Base-by-base conservation (phyloP, 345 rosid genomes). In the Gossypioides kirkii region DNA sequence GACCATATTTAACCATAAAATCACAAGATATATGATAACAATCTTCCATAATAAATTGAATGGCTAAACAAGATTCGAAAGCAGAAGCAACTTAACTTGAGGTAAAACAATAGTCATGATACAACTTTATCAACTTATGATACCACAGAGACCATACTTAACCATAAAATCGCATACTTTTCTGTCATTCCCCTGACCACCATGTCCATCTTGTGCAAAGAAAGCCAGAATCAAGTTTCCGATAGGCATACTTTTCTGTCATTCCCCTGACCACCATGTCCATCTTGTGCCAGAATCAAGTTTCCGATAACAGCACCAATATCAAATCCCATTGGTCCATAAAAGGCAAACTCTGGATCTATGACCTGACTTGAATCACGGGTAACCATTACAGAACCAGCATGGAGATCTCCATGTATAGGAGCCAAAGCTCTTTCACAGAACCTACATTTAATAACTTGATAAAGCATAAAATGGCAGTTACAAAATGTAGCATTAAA, bases 251-350 rank as follows among this genome's bases (percentile, higher is more conserved):
- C 98, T 74, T 82, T 89, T 54, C 97, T 77, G 75, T 92, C 90
- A 80, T 95, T 88, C 69, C 64, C 82, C 62, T 81, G 73, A 79
- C 79, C 74, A 69, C 94, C 84, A 49, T 92, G 94, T 17, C 99
- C 98, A 75, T 90, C 97, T 89, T 95, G 98, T 45, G 98, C 88
- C n/a, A n/a, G n/a, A n/a, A n/a, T n/a, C n/a, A n/a, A n/a, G 77
- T 95, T 95, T 66, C 98, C 99, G 46, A 95, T 64, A 83, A 73
- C 92, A 74, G 99, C 98, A 71, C 99, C 98, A 81, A 91, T 61
- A 68, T 95, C 99, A 66, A 82, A 95, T 23, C 97, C 99, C 96
- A 89, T 95, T 3, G 99, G 99, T 77, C 96, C 99, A 47, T 84
- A 88, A 73, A 88, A 95, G 46, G 91, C 87, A 80, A 92, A 95